These are phyloP conservation scores for Candida arabinofermentans DNA, from an alignment of 805 yeast genomes.

Conservation along the genomic window DNA sequence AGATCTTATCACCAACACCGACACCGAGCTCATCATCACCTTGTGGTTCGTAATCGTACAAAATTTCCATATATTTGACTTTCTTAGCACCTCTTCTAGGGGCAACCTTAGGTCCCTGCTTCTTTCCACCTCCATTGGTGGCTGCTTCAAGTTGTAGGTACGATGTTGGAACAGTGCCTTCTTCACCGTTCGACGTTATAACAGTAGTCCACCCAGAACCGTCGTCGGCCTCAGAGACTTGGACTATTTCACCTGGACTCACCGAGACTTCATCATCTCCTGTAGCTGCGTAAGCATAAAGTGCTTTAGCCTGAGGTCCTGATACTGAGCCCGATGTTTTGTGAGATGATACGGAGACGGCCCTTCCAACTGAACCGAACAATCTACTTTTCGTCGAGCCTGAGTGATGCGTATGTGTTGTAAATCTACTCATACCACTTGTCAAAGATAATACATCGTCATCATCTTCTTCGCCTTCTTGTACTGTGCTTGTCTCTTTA, in stretches of 20 bases:
- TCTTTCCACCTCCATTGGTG: constrained; percentile 21
- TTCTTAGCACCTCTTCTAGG: constrained; percentile 72
- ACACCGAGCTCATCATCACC: constrained; percentile 79
- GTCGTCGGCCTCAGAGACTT: constrained; percentile 64
- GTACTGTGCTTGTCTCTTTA: constrained; percentile 9
- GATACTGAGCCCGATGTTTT: constrained; percentile 1
- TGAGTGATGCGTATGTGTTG: constrained; percentile 13
- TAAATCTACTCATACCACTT: constrained; percentile 26
- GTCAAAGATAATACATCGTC: constrained; percentile 25
- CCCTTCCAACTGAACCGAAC: constrained; percentile 24
- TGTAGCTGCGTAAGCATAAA: constrained; percentile 60
- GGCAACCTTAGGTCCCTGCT: constrained; percentile 67
- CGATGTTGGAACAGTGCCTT: constrained; percentile 83
- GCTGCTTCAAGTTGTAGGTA: constrained; percentile 50
- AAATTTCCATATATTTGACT: constrained; percentile 59
- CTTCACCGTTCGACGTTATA: constrained; percentile 36
- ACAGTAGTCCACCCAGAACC: constrained; percentile 93
- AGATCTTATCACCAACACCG: constrained; percentile 66
- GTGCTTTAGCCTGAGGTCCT: constrained; percentile 36
- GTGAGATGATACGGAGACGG: constrained; percentile 8
- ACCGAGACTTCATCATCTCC: constrained; percentile 76
- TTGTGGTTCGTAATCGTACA: constrained; percentile 72
- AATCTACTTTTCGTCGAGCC: constrained; percentile 21
- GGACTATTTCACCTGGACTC: constrained; percentile 54
- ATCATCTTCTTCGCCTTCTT: constrained; percentile 13